Percentiles rank a stretch among this genome's conserved stretches.
Evolutionary conservation across 306 rosid genomes (phyloP).

Genomic region (Argentina anserina): DNA sequence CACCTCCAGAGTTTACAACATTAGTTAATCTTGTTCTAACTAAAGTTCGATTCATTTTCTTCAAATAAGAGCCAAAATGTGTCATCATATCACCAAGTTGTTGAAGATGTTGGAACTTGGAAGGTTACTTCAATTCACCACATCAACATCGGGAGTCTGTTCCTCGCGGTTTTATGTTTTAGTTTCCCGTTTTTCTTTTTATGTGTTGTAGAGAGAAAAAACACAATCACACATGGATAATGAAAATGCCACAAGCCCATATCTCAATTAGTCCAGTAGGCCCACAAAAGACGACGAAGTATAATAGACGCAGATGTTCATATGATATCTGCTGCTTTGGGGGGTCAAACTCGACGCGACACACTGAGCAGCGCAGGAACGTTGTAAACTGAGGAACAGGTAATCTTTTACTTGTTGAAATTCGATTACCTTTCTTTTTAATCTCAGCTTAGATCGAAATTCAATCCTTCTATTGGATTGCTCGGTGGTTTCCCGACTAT

Average conservation of each 20-base stretch:
- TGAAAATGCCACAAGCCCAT: neutral
- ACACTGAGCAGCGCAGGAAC: neutral
- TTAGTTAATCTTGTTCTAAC: neutral
- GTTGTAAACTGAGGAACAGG: constrained; percentile 10
- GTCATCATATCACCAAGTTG: too few species aligned
- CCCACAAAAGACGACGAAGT: neutral
- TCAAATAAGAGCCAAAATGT: too few species aligned
- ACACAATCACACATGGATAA: too few species aligned
- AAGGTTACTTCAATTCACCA: too few species aligned
- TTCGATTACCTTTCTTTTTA: neutral
- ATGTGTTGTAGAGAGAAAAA: too few species aligned
- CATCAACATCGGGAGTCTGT: too few species aligned
- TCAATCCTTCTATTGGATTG: neutral
- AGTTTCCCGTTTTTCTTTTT: too few species aligned
- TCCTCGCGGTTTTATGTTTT: too few species aligned
- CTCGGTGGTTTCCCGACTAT: neutral
- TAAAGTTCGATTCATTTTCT: too few species aligned
- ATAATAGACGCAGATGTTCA: neutral
- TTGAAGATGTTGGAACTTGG: too few species aligned
- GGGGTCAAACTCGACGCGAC: neutral
- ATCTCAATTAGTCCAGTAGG: neutral
- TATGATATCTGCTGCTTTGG: neutral
- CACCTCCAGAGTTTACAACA: neutral
- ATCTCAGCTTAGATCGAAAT: neutral
- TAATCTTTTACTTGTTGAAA: neutral